Base-by-base conservation (phyloP, 768 basidiomycete genomes). In the Amanita phalloides region DNA sequence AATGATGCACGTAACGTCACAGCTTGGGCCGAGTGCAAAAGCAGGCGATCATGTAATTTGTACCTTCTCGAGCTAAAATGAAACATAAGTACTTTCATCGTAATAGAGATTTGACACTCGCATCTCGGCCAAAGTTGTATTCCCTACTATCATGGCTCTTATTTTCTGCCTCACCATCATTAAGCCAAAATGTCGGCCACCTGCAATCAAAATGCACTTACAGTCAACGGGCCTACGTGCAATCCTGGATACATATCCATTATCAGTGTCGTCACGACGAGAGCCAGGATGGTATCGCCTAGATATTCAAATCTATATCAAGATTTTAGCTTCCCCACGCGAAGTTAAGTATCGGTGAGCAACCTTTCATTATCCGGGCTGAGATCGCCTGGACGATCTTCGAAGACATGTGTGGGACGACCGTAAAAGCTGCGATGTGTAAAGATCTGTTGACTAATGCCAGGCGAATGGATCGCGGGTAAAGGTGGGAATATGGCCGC, bases 321-420 rank as follows among this genome's bases (percentile, higher is more conserved):
- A 49, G 32, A 47, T 48, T 13, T 41, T 6, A 43, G 20, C 30
- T 42, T 6, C 28, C 28, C 39, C 9, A 45, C 6, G 4, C 20
- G 13, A 36, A 21, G 20, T 42, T 3, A 42, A 46, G 17, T n/a
- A 35, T 20, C 7, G 6, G 30, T 9, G 20, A 17, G 30, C 58
- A 50, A 87, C 88, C 78, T 84, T 68, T 90, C 88, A 55, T 90
- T 90, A 61, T 90, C 88, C 5, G 86, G 87, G 47, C 83, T 84
- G 2, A 75, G 81, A 64, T 90, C 87, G 55, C 78, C 71, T 0
- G 73, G 77, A 35, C 69, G 72, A 63, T 90, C 88, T 61, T 90
- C 88, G 56, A 90, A 90, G 23, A 86, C 68, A 57, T 85, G 79
- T 6, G 78, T 81, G 0, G 86, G 85, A 2, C 88, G 72, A 0